phyloP scores from a whole-genome alignment of 768 basidiomycete genomes.

The Tricholoma furcatifolium region DNA sequence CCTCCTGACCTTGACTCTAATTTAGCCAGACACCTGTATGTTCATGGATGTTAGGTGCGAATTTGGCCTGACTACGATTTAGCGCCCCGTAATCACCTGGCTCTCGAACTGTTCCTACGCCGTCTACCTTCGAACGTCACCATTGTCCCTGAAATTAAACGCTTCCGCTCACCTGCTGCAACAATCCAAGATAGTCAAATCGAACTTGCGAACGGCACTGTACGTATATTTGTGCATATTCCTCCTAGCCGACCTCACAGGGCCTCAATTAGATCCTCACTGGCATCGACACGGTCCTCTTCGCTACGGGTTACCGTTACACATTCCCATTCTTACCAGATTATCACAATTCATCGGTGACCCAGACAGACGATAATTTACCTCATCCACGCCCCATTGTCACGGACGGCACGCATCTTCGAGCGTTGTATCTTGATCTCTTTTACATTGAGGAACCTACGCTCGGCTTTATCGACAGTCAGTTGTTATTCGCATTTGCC shows the following conservation, averaged over 20 bases:
- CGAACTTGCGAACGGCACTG: constrained; percentile 37
- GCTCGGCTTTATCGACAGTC: constrained; percentile 35
- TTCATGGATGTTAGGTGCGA: neutral
- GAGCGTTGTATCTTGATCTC: constrained; percentile 37
- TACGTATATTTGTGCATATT: constrained; percentile 19
- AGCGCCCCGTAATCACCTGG: constrained; percentile 4
- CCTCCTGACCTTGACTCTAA: neutral
- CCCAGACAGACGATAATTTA: constrained; percentile 17
- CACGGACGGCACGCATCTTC: constrained; percentile 39
- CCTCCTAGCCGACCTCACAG: neutral
- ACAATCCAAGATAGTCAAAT: constrained; percentile 25
- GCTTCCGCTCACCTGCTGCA: constrained; percentile 26
- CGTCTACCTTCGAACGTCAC: constrained; percentile 33
- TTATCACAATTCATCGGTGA: constrained; percentile 24
- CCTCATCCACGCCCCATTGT: constrained; percentile 32
- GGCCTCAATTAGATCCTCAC: constrained; percentile 22
- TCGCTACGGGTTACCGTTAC: constrained; percentile 44
- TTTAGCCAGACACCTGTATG: constrained; percentile 5
- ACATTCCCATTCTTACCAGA: constrained; percentile 43
- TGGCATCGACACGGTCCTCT: constrained; percentile 35
- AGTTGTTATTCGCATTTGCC: constrained; percentile 6
- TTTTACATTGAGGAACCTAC: constrained; percentile 47
- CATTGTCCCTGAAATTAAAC: constrained; percentile 38
- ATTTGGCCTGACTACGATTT: neutral
- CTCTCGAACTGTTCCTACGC: constrained; percentile 14